Percentiles rank a stretch among this genome's conserved stretches.
Conservation (phyloP, 352 stramenopile genomes). For the Phytophthora boehmeriae region DNA sequence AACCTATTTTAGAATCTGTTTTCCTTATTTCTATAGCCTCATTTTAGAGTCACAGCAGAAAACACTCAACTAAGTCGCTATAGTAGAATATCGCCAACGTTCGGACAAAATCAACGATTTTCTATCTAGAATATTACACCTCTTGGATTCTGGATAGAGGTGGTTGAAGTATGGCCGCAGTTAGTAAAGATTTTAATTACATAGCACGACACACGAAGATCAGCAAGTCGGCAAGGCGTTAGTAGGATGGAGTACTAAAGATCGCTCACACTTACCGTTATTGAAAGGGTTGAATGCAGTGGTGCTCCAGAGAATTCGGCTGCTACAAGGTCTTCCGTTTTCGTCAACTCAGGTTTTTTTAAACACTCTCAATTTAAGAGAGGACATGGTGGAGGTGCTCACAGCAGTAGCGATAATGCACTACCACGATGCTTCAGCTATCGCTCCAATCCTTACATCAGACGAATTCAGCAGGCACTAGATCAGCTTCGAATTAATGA, state of each 20-base stretch:
- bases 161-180: conserved; percentile 6
- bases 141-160: conserved; percentile 5
- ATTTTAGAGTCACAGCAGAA: too few relatives aligned
- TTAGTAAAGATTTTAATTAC: conserved; percentile 20
- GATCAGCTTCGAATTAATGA: neutral
- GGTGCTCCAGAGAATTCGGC: neutral
- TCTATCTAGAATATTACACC: too few relatives aligned
- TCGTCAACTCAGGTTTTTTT: neutral
- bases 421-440: conserved; percentile 2
- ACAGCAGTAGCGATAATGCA: conserved; percentile 1
- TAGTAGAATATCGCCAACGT: too few relatives aligned
- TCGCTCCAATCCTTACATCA: conserved; percentile 3
- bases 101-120: too few relatives aligned
- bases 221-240: conserved; percentile 10
- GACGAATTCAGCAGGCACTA: neutral
- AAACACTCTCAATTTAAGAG: too few relatives aligned
- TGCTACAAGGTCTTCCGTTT: conserved; percentile 3
- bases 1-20: too few relatives aligned
- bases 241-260: conserved; percentile 2
- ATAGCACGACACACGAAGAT: conserved; percentile 20
- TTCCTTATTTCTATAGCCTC: too few relatives aligned
- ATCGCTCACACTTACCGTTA: neutral
- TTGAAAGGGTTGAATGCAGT: neutral
- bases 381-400: conserved; percentile 8
- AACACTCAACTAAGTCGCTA: too few relatives aligned